Conservation (phyloP, 768 basidiomycete genomes). For the Mrakia gelida region DNA sequence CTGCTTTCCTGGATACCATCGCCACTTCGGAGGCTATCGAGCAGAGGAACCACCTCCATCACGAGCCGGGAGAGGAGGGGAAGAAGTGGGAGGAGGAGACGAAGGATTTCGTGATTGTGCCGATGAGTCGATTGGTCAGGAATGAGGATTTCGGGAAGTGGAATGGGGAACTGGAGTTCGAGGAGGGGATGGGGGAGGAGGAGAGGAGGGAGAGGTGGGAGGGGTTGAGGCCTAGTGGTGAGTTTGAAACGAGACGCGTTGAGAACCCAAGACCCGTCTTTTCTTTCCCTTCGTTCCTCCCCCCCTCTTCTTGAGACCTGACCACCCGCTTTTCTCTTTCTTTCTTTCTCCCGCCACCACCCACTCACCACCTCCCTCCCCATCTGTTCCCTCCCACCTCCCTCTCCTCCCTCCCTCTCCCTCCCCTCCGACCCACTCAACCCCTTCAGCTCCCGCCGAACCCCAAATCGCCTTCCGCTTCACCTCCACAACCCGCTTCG, state of each 20-base stretch:
- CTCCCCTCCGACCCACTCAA: too few relatives aligned
- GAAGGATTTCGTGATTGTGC: conserved; percentile 37
- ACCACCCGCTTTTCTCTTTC: neutral
- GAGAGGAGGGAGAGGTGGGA: neutral
- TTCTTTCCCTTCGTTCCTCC: conserved; percentile 9
- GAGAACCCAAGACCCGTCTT: neutral
- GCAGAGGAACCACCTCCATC: neutral
- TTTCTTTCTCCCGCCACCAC: too few relatives aligned
- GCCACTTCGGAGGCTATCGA: conserved; percentile 31
- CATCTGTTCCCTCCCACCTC: too few relatives aligned
- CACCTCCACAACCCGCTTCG: conserved; percentile 35
- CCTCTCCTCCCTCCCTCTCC: too few relatives aligned
- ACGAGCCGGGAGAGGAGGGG: too few relatives aligned
- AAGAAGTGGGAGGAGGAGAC: conserved; percentile 30
- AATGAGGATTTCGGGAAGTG: conserved; percentile 36
- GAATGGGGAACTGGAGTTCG: conserved; percentile 17
- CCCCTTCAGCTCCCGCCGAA: conserved; percentile 35
- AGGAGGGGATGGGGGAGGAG: neutral
- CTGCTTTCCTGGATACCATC: conserved; percentile 35
- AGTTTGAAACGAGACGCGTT: neutral
- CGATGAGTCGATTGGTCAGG: conserved; percentile 39
- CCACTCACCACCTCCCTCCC: too few relatives aligned
- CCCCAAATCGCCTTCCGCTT: conserved; percentile 42
- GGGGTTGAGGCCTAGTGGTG: neutral
- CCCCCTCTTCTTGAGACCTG: conserved; percentile 21